Evolutionary conservation across 116 monocot genomes (phyloP), one percentile per base, ranked within the genome.

Genomic region (Papilionanthe hybrid): DNA sequence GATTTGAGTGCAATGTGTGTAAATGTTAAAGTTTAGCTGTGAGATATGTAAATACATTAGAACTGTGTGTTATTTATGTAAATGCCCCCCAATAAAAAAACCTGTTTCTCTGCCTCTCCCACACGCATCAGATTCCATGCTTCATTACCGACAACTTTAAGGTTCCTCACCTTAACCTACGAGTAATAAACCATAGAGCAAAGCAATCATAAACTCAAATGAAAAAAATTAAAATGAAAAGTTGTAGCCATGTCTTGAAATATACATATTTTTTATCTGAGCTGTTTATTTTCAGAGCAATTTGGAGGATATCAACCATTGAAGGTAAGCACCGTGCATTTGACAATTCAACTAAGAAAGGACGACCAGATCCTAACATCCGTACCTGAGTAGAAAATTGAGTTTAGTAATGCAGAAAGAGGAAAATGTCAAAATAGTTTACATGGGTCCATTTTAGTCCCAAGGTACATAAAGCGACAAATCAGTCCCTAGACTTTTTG

Each of bases 51-150:
- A 32, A 32, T 32, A 32, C 32, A 32, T 32, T 32, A 32, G 32
- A 32, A 32, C 3, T 32, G 32, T 32, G 32, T 32, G 32, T 32
- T 32, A 32, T 32, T 1, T 32, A 32, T 32, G 32, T 32, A 32
- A 32, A 32, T 32, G 32, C 3, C 32, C 32, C 32, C 32, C 32
- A 32, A 32, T 32, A 32, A 32, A 32, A 72, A 53, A 81, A 97
- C 97, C 94, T 97, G 97, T 84, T 97, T 97, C 81, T 97, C 97
- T 85, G 97, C 86, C 78, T 97, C 97, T 77, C 97, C 97, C 83
- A 94, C 94, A 77, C 89, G 92, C 94, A 97, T 94, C 76, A 97
- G 74, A 77, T 79, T 77, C 97, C 97, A 97, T 71, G 79, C 87
- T 86, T 97, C 90, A 78, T 72, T 89, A 25, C 91, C 94, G 80